phyloP scores from a whole-genome alignment of 2,329 filamentous ascomycete species.

The Fusarium siculi region DNA sequence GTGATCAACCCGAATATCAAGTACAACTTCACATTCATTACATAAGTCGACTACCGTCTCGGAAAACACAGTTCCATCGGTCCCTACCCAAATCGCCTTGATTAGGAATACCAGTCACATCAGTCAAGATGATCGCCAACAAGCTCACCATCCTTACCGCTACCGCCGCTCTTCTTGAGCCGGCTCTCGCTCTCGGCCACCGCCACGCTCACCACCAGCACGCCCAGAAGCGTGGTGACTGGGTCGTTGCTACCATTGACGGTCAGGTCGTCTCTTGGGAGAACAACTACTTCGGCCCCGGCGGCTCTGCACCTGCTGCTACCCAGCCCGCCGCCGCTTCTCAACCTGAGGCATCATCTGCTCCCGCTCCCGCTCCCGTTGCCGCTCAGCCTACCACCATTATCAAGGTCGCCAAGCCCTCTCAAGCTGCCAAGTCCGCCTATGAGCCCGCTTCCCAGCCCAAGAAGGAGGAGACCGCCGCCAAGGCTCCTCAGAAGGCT shows the following conservation, averaged over 20 bases:
- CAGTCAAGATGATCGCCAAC: constrained; percentile 56
- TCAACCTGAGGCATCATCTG: constrained; percentile 13
- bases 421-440: constrained; percentile 18
- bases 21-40: constrained; percentile 25
- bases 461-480: constrained; percentile 2
- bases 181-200: constrained; percentile 56
- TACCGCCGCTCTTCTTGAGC: constrained; percentile 56
- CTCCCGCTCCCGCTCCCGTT: constrained; percentile 18
- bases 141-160: constrained; percentile 55
- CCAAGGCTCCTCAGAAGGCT: constrained; percentile 3
- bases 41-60: constrained; percentile 15
- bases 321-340: constrained; percentile 29
- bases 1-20: constrained; percentile 34
- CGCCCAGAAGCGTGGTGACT: constrained; percentile 49
- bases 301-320: constrained; percentile 38
- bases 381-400: constrained; percentile 38
- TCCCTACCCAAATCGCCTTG: not conserved
- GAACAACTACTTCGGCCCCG: constrained; percentile 53
- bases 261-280: constrained; percentile 51
- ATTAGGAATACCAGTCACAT: not conserved
- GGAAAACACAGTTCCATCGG: constrained; percentile 2
- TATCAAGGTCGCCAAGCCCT: constrained; percentile 40
- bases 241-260: constrained; percentile 48
- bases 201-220: constrained; percentile 53
- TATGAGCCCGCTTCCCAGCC: constrained; percentile 7